Conservation (phyloP, 1,139 yeast genomes). For the Saccharomycopsis phalli region DNA sequence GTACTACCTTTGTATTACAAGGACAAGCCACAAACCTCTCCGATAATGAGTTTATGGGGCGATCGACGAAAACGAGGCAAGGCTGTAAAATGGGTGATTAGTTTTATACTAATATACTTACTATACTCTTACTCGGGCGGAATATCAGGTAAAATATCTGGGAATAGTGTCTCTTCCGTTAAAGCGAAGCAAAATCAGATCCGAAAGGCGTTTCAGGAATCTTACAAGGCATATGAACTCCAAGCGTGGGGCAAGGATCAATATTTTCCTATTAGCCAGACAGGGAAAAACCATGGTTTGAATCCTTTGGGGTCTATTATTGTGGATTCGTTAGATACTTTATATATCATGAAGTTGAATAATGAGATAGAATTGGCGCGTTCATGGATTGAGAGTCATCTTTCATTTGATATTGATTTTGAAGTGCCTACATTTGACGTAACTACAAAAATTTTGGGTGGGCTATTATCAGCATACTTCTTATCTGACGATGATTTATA, state of each 20-base stretch:
- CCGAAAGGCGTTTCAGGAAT: constrained; percentile 53
- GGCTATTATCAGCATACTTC: constrained; percentile 74
- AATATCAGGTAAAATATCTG: too few species aligned
- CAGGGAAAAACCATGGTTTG: constrained; percentile 72
- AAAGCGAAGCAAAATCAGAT: constrained; percentile 45
- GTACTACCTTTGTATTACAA: constrained; percentile 1
- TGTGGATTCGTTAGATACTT: constrained; percentile 81
- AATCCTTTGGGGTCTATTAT: constrained; percentile 92
- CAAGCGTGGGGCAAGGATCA: constrained; percentile 82
- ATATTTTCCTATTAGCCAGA: constrained; percentile 50
- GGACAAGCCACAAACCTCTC: constrained; percentile 9
- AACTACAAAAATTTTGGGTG: constrained; percentile 90
- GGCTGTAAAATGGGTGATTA: constrained; percentile 2
- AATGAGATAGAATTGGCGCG: constrained; percentile 59
- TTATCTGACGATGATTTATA: constrained; percentile 62
- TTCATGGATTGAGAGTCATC: constrained; percentile 60
- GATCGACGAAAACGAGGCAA: constrained; percentile 5
- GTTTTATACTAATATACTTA: constrained; percentile 4
- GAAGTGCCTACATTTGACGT: constrained; percentile 85
- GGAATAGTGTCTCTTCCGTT: background rate
- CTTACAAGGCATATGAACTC: constrained; percentile 71
- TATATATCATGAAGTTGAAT: constrained; percentile 69
- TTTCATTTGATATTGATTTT: constrained; percentile 56
- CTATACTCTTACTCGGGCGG: constrained; percentile 5
- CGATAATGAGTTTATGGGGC: background rate